Percentiles rank a stretch among this genome's conserved stretches.
These are phyloP conservation scores for Sporisorium exsertum DNA, from an alignment of 1,284 basidiomycete species.

Conservation along the genomic window DNA sequence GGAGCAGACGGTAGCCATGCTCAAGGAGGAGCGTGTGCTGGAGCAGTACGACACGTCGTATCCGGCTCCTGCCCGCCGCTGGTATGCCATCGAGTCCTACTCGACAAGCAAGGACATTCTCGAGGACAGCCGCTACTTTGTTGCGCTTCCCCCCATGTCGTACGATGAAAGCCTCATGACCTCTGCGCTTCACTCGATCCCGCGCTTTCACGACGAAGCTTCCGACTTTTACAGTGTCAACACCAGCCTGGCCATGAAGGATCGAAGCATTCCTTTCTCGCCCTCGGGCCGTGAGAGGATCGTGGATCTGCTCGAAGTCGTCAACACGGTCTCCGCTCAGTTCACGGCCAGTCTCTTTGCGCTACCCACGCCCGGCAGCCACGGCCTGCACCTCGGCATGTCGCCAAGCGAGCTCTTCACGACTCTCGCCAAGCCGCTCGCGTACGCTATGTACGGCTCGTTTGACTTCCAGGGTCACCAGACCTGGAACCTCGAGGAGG, in stretches of 20 bases:
- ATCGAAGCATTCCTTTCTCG: slow-evolving; percentile 22
- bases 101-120: slow-evolving; percentile 41
- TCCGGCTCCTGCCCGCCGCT: slow-evolving; percentile 27
- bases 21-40: slow-evolving; percentile 74
- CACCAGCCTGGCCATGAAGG: slow-evolving; percentile 23
- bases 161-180: slow-evolving; percentile 44
- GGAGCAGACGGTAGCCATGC: slow-evolving; percentile 72
- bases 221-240: slow-evolving; percentile 34
- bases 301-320: slow-evolving; percentile 44
- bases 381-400: slow-evolving; percentile 40
- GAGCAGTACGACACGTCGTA: slow-evolving; percentile 71
- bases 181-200: slow-evolving; percentile 38
- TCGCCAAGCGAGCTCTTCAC: slow-evolving; percentile 28
- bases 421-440: slow-evolving; percentile 42
- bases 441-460: slow-evolving; percentile 51
- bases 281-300: slow-evolving; percentile 26
- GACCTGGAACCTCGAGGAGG: slow-evolving; percentile 46
- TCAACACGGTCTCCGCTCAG: slow-evolving; percentile 44
- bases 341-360: slow-evolving; percentile 47
- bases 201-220: slow-evolving; percentile 38
- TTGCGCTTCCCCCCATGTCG: slow-evolving; percentile 26
- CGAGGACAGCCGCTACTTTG: slow-evolving; percentile 40
- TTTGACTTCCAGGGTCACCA: slow-evolving; percentile 50
- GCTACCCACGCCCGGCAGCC: slow-evolving; percentile 35
- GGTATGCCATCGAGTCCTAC: slow-evolving; percentile 46